phyloP scores from a whole-genome alignment of 225 moss, liverwort and hornwort genomes.

The Sphagnum contortum region DNA sequence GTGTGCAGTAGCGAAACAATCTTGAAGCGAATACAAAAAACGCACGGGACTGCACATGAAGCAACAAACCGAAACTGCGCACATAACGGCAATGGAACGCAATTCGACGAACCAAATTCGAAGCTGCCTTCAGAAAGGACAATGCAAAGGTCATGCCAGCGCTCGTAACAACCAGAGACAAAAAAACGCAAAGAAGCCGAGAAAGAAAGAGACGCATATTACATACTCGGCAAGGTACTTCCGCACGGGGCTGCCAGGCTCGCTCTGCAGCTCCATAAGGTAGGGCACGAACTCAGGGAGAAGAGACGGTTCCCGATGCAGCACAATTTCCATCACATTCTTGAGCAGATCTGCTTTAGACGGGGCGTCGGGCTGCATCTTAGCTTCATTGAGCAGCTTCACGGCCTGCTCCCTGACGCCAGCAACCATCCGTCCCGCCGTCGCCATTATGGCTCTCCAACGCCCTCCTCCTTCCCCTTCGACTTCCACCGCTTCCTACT shows the following conservation, averaged over 20 bases:
- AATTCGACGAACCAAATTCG: neutral
- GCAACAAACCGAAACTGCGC: too few relatives aligned
- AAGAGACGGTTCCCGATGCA: slow-evolving; percentile 70
- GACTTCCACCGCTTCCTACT: too few relatives aligned
- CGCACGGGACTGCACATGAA: too few relatives aligned
- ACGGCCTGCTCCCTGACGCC: slow-evolving; percentile 83
- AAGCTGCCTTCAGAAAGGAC: neutral
- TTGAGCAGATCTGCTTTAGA: slow-evolving; percentile 74
- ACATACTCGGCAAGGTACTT: slow-evolving; percentile 94
- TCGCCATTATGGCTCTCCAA: too few relatives aligned
- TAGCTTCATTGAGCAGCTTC: slow-evolving; percentile 62
- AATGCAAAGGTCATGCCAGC: neutral
- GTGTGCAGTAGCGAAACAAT: too few relatives aligned
- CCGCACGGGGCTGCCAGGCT: slow-evolving; percentile 68
- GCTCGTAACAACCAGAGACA: neutral
- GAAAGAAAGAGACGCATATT: neutral
- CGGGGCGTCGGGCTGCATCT: slow-evolving; percentile 57
- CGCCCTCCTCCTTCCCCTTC: too few relatives aligned
- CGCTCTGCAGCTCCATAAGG: slow-evolving; percentile 85
- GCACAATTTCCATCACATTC: slow-evolving; percentile 71
- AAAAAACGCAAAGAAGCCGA: slow-evolving; percentile 5
- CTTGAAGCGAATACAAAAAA: too few relatives aligned
- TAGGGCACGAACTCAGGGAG: slow-evolving; percentile 79
- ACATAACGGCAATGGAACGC: neutral
- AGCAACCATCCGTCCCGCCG: slow-evolving; percentile 48